Evolutionary conservation across 163 green algal genomes (phyloP).

Genomic region (Chlorella variabilis): DNA sequence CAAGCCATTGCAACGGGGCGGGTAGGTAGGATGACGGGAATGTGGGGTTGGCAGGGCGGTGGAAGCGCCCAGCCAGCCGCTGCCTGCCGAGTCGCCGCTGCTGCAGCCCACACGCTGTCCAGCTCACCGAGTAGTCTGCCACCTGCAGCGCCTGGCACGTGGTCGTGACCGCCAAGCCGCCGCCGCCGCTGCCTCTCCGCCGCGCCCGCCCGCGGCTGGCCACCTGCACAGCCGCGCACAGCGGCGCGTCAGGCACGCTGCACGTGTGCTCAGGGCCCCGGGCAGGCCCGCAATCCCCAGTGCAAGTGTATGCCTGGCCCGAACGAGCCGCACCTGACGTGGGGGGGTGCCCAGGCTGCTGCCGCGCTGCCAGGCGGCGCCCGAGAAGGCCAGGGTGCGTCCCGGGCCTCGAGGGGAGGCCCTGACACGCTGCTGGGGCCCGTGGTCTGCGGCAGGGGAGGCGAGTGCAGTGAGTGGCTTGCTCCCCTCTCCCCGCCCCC

Average conservation of each 20-base stretch:
- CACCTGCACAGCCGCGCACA: not conserved
- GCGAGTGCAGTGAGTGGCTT: not conserved
- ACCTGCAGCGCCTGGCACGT: conserved; percentile 32
- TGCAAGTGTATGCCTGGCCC: no score
- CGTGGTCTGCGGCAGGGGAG: not conserved
- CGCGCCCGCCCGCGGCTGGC: not conserved
- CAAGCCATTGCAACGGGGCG: no score
- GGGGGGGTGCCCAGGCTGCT: not conserved
- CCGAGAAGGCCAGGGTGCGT: not conserved
- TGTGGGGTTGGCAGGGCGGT: no score
- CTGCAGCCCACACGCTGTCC: not conserved
- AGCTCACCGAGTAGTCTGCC: conserved; percentile 41
- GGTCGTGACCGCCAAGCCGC: not conserved
- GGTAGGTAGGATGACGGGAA: no score
- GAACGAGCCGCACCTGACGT: no score
- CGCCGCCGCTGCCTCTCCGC: not conserved
- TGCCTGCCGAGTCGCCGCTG: no score
- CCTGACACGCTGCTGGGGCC: not conserved
- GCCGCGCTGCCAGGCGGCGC: conserved; percentile 5
- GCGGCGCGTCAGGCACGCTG: no score
- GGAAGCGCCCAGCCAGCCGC: no score
- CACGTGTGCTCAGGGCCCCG: no score
- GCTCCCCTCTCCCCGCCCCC: not conserved
- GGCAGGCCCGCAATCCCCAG: no score
- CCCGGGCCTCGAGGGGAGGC: not conserved